These are phyloP conservation scores for Tephrocybe rancida DNA, from an alignment of 768 basidiomycete species.

Conservation along the genomic window DNA sequence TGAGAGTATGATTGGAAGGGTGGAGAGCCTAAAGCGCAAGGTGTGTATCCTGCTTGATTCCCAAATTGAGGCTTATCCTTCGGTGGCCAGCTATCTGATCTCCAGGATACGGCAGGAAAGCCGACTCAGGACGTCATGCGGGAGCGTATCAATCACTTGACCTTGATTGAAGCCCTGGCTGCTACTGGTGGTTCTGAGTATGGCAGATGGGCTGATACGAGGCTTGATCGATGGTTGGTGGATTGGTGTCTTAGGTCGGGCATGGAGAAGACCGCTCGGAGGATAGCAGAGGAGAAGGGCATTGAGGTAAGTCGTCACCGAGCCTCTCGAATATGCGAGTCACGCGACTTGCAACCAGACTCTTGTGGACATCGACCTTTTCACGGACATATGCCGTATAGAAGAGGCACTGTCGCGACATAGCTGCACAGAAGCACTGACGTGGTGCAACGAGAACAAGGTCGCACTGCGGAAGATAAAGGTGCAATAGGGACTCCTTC, in stretches of 20 bases:
- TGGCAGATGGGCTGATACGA: conserved; percentile 74
- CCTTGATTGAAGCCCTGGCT: conserved; percentile 58
- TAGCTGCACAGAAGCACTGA: conserved; percentile 86
- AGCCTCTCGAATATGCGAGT: background rate
- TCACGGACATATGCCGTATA: conserved; percentile 86
- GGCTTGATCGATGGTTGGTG: conserved; percentile 88
- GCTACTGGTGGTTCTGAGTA: conserved; percentile 57
- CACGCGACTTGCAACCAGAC: conserved; percentile 44
- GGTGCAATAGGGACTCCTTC: conserved; percentile 38
- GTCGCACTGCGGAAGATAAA: conserved; percentile 89
- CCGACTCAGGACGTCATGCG: conserved; percentile 76
- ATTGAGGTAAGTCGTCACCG: conserved; percentile 71
- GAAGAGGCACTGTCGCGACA: conserved; percentile 75
- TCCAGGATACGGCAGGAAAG: conserved; percentile 49
- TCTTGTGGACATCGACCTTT: conserved; percentile 89
- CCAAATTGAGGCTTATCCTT: conserved; percentile 2
- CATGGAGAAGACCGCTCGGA: conserved; percentile 73
- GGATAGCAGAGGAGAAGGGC: conserved; percentile 72
- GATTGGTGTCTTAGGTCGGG: conserved; percentile 90
- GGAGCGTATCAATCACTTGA: conserved; percentile 74
- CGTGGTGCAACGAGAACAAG: conserved; percentile 98
- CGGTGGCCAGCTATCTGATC: conserved; percentile 41
- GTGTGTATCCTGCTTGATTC: conserved; percentile 53
- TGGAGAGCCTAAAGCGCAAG: conserved; percentile 87
- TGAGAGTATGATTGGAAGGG: conserved; percentile 75